phyloP scores from a whole-genome alignment of 1,284 basidiomycete genomes.

The Gymnopus androsaceus region DNA sequence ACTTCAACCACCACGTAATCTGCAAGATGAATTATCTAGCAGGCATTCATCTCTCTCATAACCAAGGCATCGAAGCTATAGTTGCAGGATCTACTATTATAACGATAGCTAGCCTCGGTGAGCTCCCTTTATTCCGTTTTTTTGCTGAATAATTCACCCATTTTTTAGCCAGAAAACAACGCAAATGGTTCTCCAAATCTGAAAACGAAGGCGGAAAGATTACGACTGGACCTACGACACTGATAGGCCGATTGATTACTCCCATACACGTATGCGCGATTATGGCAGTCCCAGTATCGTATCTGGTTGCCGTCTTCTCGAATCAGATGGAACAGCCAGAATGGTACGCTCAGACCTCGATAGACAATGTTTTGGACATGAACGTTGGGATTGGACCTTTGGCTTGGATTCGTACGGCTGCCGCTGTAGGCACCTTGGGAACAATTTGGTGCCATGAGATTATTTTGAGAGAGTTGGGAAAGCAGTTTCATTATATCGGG shows the following conservation, averaged over 20 bases:
- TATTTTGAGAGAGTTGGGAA: background rate
- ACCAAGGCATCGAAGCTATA: constrained; percentile 32
- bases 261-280: constrained; percentile 30
- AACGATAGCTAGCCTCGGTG: constrained; percentile 1
- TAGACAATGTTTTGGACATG: constrained; percentile 10
- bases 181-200: constrained; percentile 5
- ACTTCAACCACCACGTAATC: too few relatives aligned
- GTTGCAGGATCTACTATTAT: constrained; percentile 25
- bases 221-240: constrained; percentile 18
- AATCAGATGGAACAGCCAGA: constrained; percentile 33
- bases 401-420: constrained; percentile 17
- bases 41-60: constrained; percentile 17
- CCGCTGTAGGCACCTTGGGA: constrained; percentile 8
- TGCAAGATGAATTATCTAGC: constrained; percentile 5
- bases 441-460: background rate
- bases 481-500: constrained; percentile 13
- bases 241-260: constrained; percentile 28
- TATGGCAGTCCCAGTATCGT: constrained; percentile 26
- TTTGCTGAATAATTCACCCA: background rate
- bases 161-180: constrained; percentile 21
- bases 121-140: background rate
- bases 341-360: constrained; percentile 33
- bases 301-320: constrained; percentile 25
- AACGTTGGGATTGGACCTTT: constrained; percentile 15
- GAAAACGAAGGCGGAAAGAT: constrained; percentile 23